Evolutionary conservation across 306 rosid genomes (phyloP), one percentile per base, ranked within the genome.

Genomic region (Phaseolus lunatus): DNA sequence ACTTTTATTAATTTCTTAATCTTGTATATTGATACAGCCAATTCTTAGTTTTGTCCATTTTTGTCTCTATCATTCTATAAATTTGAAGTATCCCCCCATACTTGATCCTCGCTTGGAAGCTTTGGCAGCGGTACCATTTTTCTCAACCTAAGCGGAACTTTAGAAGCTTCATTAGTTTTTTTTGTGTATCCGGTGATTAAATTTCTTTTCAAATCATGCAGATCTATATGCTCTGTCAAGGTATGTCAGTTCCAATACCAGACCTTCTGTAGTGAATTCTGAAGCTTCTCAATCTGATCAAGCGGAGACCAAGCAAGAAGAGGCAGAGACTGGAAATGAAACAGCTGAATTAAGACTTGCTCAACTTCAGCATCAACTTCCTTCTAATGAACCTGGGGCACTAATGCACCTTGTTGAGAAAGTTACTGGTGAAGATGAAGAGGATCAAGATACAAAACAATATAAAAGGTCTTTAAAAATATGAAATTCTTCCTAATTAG

Each of bases 351-450:
- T 88, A 70, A 86, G 98, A 75, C 94, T 92, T 78, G 97, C 95
- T 61, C 98, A 94, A 84, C 97, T 94, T 85, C 96, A 95, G 71
- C 95, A 92, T 77, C 97, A 95, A 69, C 98, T 92, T 81, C 91
- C 96, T 79, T 82, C 88, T 20, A 92, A 88, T 85, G 96, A 90
- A 83, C 96, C 98, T 6, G 90, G 93, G 82, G 95, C 96, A 10
- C 77, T 92, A 64, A 95, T 89, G 96, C 85, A 84, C 79, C 97
- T 92, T 63, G 91, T 92, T 70, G 90, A 85, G 76, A 88, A 88
- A 85, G 86, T 70, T 49, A 58, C 84, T 45, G 87, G 75, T 53
- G 88, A 88, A 77, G 91, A 81, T 35, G 96, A 89, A 23, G 97
- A 87, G 71, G 96, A 92, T 81, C 86, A 84, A 47, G 97, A 92